Evolutionary conservation across 1,284 basidiomycete species (phyloP).

Genomic region (Malassezia dermatis): DNA sequence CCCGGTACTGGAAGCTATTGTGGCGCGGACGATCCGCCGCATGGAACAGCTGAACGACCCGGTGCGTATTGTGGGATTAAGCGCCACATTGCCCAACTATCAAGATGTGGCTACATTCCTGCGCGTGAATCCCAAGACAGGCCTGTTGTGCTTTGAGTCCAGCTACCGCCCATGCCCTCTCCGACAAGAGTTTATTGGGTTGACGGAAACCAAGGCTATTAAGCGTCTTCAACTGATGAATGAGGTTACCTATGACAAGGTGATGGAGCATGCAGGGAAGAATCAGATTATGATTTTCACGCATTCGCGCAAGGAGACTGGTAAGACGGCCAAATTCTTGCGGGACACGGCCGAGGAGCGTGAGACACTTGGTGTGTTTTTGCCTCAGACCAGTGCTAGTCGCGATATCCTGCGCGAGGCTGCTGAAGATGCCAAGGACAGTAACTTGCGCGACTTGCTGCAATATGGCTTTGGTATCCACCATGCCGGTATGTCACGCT

Average conservation of each 20-base stretch:
- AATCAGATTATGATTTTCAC: constrained; percentile 69
- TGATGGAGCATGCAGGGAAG: constrained; percentile 42
- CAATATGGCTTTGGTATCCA: constrained; percentile 97
- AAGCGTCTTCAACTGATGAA: constrained; percentile 97
- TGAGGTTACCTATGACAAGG: constrained; percentile 96
- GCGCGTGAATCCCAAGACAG: constrained; percentile 80
- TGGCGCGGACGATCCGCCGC: constrained; percentile 78
- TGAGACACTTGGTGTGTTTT: constrained; percentile 88
- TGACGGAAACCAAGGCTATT: constrained; percentile 99
- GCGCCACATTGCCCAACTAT: constrained; percentile 94
- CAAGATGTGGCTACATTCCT: constrained; percentile 98
- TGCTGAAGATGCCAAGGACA: constrained; percentile 70
- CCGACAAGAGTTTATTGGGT: constrained; percentile 91
- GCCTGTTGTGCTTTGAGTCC: constrained; percentile 89
- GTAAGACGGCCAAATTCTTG: constrained; percentile 90
- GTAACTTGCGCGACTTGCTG: constrained; percentile 74
- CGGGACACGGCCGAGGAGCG: constrained; percentile 91
- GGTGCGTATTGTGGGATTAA: constrained; percentile 87
- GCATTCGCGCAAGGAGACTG: constrained; percentile 94
- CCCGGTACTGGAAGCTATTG: constrained; percentile 84
- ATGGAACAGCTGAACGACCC: constrained; percentile 74
- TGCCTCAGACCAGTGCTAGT: constrained; percentile 49
- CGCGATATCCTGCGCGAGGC: constrained; percentile 52
- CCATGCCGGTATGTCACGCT: constrained; percentile 95
- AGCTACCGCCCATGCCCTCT: constrained; percentile 85